phyloP scores from a whole-genome alignment of 2,329 filamentous ascomycete species.

The Neonectria punicea region DNA sequence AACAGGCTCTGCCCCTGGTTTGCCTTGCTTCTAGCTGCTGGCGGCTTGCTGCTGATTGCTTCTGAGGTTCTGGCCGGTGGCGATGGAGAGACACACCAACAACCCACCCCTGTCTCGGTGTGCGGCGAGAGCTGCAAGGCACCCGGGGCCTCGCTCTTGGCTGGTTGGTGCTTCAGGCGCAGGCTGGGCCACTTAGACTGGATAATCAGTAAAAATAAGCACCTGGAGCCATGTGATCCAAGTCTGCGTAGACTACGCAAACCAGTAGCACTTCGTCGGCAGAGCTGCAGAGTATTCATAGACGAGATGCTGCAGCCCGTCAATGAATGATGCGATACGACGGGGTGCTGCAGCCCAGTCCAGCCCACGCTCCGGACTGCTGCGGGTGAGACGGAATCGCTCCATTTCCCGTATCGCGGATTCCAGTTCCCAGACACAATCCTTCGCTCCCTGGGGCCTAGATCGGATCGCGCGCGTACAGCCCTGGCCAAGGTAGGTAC shows the following conservation, averaged over 20 bases:
- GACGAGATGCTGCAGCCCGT: background rate
- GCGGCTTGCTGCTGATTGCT: background rate
- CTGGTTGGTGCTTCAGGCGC: slow-evolving; percentile 12
- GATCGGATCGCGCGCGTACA: background rate
- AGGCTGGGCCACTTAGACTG: slow-evolving; percentile 2
- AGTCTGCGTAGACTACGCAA: slow-evolving; percentile 8
- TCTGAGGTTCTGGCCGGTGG: background rate
- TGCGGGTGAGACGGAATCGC: slow-evolving; percentile 24
- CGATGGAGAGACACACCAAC: background rate
- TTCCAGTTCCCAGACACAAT: slow-evolving; percentile 7
- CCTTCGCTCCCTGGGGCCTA: background rate
- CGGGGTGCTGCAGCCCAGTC: background rate
- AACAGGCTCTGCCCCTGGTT: slow-evolving; percentile 7
- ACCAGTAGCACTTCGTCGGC: background rate
- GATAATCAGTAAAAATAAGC: background rate
- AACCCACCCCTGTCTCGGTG: slow-evolving; percentile 8
- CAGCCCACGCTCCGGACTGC: background rate
- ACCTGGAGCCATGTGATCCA: slow-evolving; percentile 22
- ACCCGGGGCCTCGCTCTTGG: slow-evolving; percentile 8
- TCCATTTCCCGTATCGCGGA: slow-evolving; percentile 12
- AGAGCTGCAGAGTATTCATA: background rate
- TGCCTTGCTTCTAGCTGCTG: slow-evolving; percentile 3
- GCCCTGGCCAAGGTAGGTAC: background rate
- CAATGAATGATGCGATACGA: background rate
- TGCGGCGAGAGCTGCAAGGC: slow-evolving; percentile 16